Evolutionary conservation across 148 eudicot genomes (phyloP).

Genomic region (Polygonum aviculare): DNA sequence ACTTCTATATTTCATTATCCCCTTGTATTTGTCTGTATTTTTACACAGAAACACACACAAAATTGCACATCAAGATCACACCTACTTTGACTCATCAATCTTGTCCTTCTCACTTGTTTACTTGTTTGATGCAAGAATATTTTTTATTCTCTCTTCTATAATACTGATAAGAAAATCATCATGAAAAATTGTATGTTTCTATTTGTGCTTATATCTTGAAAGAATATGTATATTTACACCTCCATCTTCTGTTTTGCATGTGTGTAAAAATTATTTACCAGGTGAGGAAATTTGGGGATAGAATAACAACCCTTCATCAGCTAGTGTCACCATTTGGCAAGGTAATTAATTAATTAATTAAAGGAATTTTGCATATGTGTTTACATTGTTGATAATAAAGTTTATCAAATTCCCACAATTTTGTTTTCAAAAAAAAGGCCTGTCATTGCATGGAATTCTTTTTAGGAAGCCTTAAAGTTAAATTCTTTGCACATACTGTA

Average conservation of each 20-base stretch:
- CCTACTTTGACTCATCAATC: conserved; percentile 10
- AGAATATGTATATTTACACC: not conserved
- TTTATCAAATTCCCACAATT: not conserved
- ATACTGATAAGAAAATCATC: not conserved
- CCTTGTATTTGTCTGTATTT: not conserved
- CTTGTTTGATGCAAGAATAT: conserved; percentile 6
- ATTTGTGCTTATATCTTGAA: conserved; percentile 2
- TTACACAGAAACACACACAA: conserved; percentile 1
- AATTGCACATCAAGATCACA: conserved; percentile 2
- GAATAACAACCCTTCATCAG: conserved; percentile 6
- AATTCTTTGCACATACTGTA: not conserved
- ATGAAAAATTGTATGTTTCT: conserved; percentile 1
- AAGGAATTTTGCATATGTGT: too few species aligned
- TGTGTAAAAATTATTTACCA: not conserved
- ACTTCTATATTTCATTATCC: not conserved
- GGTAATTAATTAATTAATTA: not conserved
- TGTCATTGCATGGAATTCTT: not conserved
- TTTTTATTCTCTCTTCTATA: not conserved
- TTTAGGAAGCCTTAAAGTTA: conserved; percentile 1
- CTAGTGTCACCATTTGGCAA: conserved; percentile 10
- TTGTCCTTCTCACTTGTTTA: conserved; percentile 10
- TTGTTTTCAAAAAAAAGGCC: not conserved
- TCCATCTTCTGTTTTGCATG: not conserved
- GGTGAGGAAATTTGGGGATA: conserved; percentile 14
- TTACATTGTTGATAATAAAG: not conserved